Evolutionary conservation across 495 filamentous ascomycete genomes (phyloP), one percentile per base, ranked within the genome.

Genomic region (Penicillium antarcticum): DNA sequence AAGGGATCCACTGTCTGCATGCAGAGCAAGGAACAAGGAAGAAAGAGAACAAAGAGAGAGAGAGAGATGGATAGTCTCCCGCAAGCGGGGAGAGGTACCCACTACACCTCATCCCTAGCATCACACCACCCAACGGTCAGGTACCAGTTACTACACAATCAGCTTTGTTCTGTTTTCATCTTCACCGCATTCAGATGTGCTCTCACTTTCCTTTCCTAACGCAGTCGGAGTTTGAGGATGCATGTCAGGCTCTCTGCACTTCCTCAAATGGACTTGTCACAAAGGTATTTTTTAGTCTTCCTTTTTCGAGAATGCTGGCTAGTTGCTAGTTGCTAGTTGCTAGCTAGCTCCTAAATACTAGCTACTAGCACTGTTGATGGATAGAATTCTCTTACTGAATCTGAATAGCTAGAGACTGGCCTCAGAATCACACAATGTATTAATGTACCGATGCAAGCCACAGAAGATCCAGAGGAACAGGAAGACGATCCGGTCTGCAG

Each of bases 151-250:
- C 51, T 34, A 33, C 17, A 43, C 49, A 56, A 48, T 51, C 48
- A 34, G 21, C 18, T 42, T 29, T 51, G 4, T 37, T 10, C 19
- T 17, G 17, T 17, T 9, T 24, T 19, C 33, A 4, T 14, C 21
- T 35, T 14, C 3, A 4, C 13, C n/a, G 48, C 42, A 37, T 32
- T 35, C 34, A 48, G 59, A 46, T 53, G 52, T 63, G 57, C 55
- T 67, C 61, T 38, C 35, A 45, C 36, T 75, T 73, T 42, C 85
- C 84, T n/a, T 81, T 80, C 44, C 72, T 88, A 12, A 77, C 72
- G 17, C 55, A 61, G 16, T 73, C 75, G 24, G 83, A 87, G 57
- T 89, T 89, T 51, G 65, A 79, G 31, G 63, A 74, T 59, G 81
- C 74, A 43, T 87, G 84, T 66, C 75, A 81, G 61, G 72, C 72